These are phyloP conservation scores for Ophiostoma tasmaniense DNA, from an alignment of 2,329 filamentous ascomycete species.

Conservation along the genomic window DNA sequence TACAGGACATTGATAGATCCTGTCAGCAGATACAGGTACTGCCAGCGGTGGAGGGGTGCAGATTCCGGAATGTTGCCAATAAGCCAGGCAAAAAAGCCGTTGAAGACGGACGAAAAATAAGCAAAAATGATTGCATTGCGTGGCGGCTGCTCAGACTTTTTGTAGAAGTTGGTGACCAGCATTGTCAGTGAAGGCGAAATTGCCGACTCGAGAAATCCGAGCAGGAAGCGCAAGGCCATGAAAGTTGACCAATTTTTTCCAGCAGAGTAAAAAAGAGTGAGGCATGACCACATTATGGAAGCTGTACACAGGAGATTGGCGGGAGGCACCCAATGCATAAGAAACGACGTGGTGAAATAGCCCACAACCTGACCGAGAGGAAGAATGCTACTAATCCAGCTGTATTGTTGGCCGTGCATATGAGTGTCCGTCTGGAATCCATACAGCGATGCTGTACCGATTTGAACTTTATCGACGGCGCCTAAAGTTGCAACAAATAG, in stretches of 20 bases:
- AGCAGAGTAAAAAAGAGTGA: conserved; percentile 25
- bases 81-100: conserved; percentile 7
- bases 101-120: background rate
- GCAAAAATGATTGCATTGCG: conserved; percentile 11
- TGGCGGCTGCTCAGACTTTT: conserved; percentile 16
- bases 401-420: conserved; percentile 9
- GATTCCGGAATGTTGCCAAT: conserved; percentile 5
- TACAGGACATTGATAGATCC: conserved; percentile 5
- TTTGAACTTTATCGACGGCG: conserved; percentile 3
- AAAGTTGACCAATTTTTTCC: conserved; percentile 26
- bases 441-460: background rate
- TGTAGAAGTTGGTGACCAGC: conserved; percentile 28
- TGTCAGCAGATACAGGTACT: conserved; percentile 4
- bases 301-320: conserved; percentile 24
- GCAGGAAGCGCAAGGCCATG: conserved; percentile 26
- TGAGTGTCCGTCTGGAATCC: background rate
- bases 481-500: background rate
- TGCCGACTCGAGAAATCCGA: conserved; percentile 28
- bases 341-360: conserved; percentile 20
- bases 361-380: conserved; percentile 22
- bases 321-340: conserved; percentile 25
- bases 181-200: conserved; percentile 28
- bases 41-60: background rate
- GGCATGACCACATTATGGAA: conserved; percentile 26
- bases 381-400: conserved; percentile 7